Evolutionary conservation across 106 monocot genomes (phyloP), one percentile per base, ranked within the genome.

Genomic region (Dendrobium officinale): DNA sequence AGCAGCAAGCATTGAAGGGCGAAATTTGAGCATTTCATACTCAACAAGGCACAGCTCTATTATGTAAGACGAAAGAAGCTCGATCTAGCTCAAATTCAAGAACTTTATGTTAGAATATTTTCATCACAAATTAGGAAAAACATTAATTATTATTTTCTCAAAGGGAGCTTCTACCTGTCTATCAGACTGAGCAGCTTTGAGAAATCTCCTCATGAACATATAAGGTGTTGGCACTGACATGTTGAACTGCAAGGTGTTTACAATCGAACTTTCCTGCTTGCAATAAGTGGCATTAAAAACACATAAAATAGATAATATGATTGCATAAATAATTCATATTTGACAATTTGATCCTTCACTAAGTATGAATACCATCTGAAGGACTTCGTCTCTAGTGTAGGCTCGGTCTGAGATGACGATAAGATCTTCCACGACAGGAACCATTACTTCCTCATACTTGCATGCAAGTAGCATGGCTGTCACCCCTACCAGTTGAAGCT

Each of bases 401-500:
- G 94, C 96, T 66, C 90, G 73, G 73, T 97, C 94, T 0, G 92
- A 94, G 22, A 97, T 94, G 20, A 90, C 75, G 56, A 94, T 88
- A 3, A 97, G 85, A 83, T 97, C 96, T 79, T 97, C 89, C 27
- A 97, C 91, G 3, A 94, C 88, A 0, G 96, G 96, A 10, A 97
- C 94, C 3, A 94, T 89, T 4, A 97, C 90, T 77, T 97, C 96
- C 80, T 97, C 96, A 73, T 94, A 97, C 73, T 97, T 97, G 82
- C 96, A 97, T 37, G 96, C 96, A 64, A 97, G 90, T 55, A 97
- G 88, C 96, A 97, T 86, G 8, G 96, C 93, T 54, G 96, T 97
- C 6, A 97, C 89, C 26, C 96, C 96, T 24, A 97, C 96, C 68
- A 97, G 67, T 79, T 97, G 96, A 55, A 97, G 87, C 83, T 94